A percentile compares a stretch with the other conserved stretches of the same genome.
Conservation (phyloP, 2,329 filamentous ascomycete genomes). For the Xylaria polymorpha region DNA sequence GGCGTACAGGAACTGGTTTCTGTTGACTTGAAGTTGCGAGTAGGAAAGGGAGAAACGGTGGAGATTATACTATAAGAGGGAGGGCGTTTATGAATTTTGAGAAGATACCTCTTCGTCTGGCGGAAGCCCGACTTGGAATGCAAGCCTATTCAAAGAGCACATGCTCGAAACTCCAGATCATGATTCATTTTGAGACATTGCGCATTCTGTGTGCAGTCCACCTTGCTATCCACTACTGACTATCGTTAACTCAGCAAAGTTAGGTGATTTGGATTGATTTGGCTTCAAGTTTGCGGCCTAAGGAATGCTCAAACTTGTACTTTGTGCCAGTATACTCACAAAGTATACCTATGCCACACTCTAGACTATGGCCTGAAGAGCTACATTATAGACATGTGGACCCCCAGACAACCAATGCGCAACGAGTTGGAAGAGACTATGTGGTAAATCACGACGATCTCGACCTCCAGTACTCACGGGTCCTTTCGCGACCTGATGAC, state of each 20-base stretch:
- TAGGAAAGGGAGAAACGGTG: conserved; percentile 28
- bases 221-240: not conserved
- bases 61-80: conserved; percentile 37
- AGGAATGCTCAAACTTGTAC: not conserved
- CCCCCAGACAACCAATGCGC: not conserved
- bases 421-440: not conserved
- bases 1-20: conserved; percentile 33
- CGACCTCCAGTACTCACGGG: not conserved
- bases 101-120: conserved; percentile 35
- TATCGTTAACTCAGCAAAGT: not conserved
- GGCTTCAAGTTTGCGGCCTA: not conserved
- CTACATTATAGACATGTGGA: too few relatives aligned
- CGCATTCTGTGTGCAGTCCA: not conserved
- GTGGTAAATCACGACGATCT: conserved; percentile 11
- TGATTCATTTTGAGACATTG: not conserved
- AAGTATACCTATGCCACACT: not conserved
- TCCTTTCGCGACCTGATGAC: not conserved
- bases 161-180: conserved; percentile 11
- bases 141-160: conserved; percentile 22
- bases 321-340: not conserved
- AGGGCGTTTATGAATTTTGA: conserved; percentile 34
- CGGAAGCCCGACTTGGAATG: conserved; percentile 27
- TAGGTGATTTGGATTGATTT: not conserved
- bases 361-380: not conserved
- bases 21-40: conserved; percentile 32